These are phyloP conservation scores for Anethum foeniculum DNA, from an alignment of 140 eudicot genomes.

Conservation along the genomic window DNA sequence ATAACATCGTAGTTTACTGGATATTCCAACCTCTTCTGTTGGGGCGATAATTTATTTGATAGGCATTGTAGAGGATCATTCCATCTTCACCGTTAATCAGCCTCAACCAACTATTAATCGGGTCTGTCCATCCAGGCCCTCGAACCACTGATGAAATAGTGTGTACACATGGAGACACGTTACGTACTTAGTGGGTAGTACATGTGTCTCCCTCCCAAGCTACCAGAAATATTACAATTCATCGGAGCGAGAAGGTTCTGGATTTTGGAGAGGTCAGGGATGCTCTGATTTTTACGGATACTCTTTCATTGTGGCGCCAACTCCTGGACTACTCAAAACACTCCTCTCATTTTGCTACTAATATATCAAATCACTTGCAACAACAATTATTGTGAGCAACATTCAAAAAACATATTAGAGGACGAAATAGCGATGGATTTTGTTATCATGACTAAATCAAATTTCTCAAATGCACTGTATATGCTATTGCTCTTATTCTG, in stretches of 20 bases:
- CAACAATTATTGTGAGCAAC: not conserved
- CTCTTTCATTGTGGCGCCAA: not conserved
- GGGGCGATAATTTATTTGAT: not conserved
- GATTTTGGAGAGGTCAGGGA: not conserved
- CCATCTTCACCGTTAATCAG: not conserved
- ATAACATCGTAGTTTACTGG: not conserved
- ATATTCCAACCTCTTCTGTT: not conserved
- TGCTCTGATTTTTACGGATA: not conserved
- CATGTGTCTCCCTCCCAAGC: not conserved
- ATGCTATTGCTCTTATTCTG: constrained; percentile 4
- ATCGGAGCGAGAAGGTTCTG: not conserved
- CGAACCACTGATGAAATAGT: not conserved
- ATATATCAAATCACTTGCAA: not conserved
- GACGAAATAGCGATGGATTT: not conserved
- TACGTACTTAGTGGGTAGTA: not conserved
- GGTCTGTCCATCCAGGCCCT: not conserved
- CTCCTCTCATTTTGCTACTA: not conserved
- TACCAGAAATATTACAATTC: not conserved
- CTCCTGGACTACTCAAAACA: not conserved
- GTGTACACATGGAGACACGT: not conserved
- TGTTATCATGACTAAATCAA: not conserved
- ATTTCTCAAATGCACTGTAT: not conserved
- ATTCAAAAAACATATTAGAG: not conserved
- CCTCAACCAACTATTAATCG: not conserved
- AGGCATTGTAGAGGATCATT: not conserved